Conservation (phyloP, 2,329 filamentous ascomycete genomes). For the Dactylellina cionopaga region DNA sequence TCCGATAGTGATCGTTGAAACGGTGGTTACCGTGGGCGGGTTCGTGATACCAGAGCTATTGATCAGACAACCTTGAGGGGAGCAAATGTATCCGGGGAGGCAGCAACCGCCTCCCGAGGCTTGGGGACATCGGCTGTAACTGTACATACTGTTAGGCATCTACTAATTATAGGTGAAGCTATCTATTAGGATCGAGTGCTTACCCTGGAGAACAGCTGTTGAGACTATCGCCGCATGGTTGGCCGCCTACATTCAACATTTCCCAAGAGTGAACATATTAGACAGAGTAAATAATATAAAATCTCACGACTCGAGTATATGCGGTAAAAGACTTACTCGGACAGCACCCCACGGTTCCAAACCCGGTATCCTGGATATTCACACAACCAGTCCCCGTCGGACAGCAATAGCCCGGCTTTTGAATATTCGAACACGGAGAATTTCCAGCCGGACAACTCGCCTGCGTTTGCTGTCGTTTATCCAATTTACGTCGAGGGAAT, state of each 20-base stretch:
- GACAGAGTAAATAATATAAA: neutral
- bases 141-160: neutral
- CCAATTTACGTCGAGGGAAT: neutral
- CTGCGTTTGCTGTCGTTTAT: conserved; percentile 64
- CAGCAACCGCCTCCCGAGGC: conserved; percentile 40
- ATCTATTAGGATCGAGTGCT: neutral
- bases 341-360: conserved; percentile 80
- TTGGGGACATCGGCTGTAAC: conserved; percentile 38
- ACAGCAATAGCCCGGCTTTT: conserved; percentile 78
- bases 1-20: conserved; percentile 24
- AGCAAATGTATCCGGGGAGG: conserved; percentile 46
- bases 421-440: conserved; percentile 71
- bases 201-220: conserved; percentile 41
- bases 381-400: conserved; percentile 73
- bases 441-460: conserved; percentile 76
- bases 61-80: conserved; percentile 40
- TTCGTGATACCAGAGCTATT: conserved; percentile 14
- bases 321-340: conserved; percentile 61
- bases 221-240: conserved; percentile 30
- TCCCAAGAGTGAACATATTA: neutral
- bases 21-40: conserved; percentile 4
- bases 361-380: conserved; percentile 69
- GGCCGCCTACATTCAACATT: conserved; percentile 11
- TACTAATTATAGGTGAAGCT: neutral
- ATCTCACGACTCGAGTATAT: neutral